Evolutionary conservation across 257 asterid genomes (phyloP).

Genomic region (Rhazya stricta): DNA sequence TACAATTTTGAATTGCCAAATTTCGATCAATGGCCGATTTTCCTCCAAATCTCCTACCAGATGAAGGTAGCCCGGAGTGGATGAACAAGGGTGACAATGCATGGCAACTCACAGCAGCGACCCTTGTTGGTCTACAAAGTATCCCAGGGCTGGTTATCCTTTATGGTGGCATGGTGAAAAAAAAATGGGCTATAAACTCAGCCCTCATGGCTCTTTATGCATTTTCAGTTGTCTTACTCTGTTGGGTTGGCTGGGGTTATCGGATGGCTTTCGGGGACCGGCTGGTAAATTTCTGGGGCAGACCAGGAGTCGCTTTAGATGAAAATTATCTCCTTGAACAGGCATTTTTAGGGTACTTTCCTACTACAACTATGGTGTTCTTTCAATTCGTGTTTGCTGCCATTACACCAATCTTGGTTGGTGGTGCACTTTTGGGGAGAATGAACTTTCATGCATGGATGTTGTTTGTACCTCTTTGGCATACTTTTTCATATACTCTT

Average conservation of each 20-base stretch:
- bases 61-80: slow-evolving; percentile 51
- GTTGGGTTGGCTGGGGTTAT: slow-evolving; percentile 62
- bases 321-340: slow-evolving; percentile 44
- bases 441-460: slow-evolving; percentile 67
- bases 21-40: slow-evolving; percentile 12
- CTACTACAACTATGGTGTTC: slow-evolving; percentile 57
- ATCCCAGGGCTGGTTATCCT: slow-evolving; percentile 57
- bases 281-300: slow-evolving; percentile 62
- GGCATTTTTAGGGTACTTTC: slow-evolving; percentile 46
- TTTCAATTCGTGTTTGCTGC: slow-evolving; percentile 62
- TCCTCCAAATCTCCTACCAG: slow-evolving; percentile 31
- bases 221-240: slow-evolving; percentile 47
- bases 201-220: slow-evolving; percentile 69
- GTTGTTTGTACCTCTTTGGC: slow-evolving; percentile 67
- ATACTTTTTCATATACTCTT: slow-evolving; percentile 53
- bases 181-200: slow-evolving; percentile 60
- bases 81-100: slow-evolving; percentile 67
- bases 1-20: neutral
- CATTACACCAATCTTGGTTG: slow-evolving; percentile 44
- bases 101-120: slow-evolving; percentile 62
- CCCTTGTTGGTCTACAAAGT: slow-evolving; percentile 61
- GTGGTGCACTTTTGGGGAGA: slow-evolving; percentile 52
- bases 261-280: slow-evolving; percentile 54
- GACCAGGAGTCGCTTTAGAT: slow-evolving; percentile 51
- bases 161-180: slow-evolving; percentile 57